A percentile compares a stretch with the other conserved stretches of the same genome.
These are phyloP conservation scores for Bonia amplexicaulis DNA, from an alignment of 176 grass and related monocot genomes.

Conservation along the genomic window DNA sequence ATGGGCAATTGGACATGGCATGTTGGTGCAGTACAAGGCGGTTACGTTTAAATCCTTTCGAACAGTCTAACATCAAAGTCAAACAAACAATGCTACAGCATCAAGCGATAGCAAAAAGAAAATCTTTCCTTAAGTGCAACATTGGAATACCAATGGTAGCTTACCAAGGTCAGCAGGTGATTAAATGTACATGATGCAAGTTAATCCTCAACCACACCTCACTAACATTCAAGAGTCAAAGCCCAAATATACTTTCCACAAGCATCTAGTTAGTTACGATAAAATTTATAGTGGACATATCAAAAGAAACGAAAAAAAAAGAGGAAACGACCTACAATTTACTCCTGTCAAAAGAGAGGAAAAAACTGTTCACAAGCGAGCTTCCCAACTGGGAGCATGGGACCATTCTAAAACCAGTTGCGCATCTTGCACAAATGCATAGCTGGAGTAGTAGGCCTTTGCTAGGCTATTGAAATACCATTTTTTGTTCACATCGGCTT, in stretches of 20 bases:
- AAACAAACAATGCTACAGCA: background rate
- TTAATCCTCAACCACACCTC: background rate
- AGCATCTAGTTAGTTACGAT: background rate
- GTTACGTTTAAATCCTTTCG: background rate
- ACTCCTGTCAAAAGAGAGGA: background rate
- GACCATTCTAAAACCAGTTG: background rate
- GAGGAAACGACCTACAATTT: background rate
- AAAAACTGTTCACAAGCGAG: background rate
- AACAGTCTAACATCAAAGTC: background rate
- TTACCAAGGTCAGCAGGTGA: background rate
- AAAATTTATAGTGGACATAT: background rate
- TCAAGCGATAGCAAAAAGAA: background rate
- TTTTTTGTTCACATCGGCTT: background rate
- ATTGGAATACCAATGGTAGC: background rate
- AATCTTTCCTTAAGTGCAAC: background rate
- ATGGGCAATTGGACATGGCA: background rate
- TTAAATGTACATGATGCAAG: background rate
- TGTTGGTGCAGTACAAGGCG: background rate
- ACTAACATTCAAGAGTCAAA: slow-evolving; percentile 15
- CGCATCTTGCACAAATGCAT: background rate
- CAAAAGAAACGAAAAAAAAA: background rate
- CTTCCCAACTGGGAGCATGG: background rate
- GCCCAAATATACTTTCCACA: background rate
- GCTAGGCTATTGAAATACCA: slow-evolving; percentile 2
- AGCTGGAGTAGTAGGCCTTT: background rate